These are phyloP conservation scores for Zelonia costaricensis DNA, from an alignment of 208 protist genomes.

Conservation along the genomic window DNA sequence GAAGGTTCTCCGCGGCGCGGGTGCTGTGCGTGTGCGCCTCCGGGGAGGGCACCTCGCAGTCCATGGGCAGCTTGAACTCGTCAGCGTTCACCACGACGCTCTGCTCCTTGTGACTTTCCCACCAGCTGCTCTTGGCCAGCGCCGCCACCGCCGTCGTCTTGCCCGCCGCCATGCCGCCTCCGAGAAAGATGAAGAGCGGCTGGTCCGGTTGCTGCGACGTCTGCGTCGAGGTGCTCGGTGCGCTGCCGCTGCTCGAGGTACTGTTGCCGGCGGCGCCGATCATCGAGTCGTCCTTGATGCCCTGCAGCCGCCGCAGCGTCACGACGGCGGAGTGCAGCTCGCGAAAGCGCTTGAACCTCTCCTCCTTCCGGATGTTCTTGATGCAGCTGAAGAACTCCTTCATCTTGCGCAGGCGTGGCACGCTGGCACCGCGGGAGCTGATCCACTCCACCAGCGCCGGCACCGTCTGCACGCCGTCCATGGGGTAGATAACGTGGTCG, in stretches of 20 bases:
- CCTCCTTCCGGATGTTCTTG: slow-evolving; percentile 43
- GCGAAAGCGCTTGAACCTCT: slow-evolving; percentile 54
- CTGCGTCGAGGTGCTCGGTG: background rate
- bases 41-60: slow-evolving; percentile 21
- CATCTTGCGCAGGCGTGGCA: slow-evolving; percentile 32
- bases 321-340: slow-evolving; percentile 64
- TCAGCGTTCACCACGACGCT: slow-evolving; percentile 85
- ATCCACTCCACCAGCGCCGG: slow-evolving; percentile 65
- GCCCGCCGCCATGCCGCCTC: slow-evolving; percentile 88
- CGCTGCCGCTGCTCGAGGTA: background rate
- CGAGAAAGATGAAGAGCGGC: slow-evolving; percentile 87
- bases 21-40: slow-evolving; percentile 72
- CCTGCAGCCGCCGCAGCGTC: slow-evolving; percentile 64
- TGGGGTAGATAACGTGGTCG: slow-evolving; percentile 36
- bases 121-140: slow-evolving; percentile 74
- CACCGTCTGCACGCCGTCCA: slow-evolving; percentile 43
- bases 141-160: slow-evolving; percentile 83
- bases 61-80: slow-evolving; percentile 70
- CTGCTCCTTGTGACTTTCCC: slow-evolving; percentile 68
- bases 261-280: slow-evolving; percentile 1
- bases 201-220: slow-evolving; percentile 20
- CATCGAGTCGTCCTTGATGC: slow-evolving; percentile 1
- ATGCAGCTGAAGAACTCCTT: slow-evolving; percentile 53
- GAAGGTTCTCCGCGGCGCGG: slow-evolving; percentile 68
- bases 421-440: slow-evolving; percentile 35